Conservation (phyloP, 257 asterid species). For the Verbena officinalis region DNA sequence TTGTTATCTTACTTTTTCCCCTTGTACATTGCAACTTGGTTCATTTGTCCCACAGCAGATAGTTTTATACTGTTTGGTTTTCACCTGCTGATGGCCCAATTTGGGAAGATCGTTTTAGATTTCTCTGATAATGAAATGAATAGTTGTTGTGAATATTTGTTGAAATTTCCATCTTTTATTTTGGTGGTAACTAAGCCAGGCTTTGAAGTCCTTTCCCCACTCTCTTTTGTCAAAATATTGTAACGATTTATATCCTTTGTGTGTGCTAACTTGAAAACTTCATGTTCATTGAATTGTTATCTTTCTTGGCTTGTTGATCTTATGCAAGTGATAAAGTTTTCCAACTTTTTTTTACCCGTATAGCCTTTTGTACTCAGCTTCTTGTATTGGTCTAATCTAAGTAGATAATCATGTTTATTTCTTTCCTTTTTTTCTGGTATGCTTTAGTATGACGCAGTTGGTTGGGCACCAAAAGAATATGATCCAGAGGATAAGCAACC, state of each 20-base stretch:
- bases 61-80: neutral
- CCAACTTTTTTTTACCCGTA: constrained; percentile 13
- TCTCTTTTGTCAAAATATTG: too few relatives aligned
- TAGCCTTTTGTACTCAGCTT: constrained; percentile 11
- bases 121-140: too few relatives aligned
- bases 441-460: constrained; percentile 89
- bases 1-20: constrained; percentile 32
- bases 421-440: constrained; percentile 23
- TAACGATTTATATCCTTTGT: too few relatives aligned
- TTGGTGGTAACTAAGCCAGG: too few relatives aligned
- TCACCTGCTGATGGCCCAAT: constrained; percentile 5
- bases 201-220: neutral
- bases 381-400: constrained; percentile 15
- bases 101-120: constrained; percentile 18
- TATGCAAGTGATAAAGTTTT: constrained; percentile 1
- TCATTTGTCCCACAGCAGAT: neutral
- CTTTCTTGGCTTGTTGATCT: constrained; percentile 8
- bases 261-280: too few relatives aligned
- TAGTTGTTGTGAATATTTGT: too few relatives aligned
- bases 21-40: neutral
- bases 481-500: constrained; percentile 82
- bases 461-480: constrained; percentile 98
- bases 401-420: constrained; percentile 16
- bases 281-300: too few relatives aligned
- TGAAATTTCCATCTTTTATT: too few relatives aligned